phyloP scores from a whole-genome alignment of 139 green algal species.

The Micromonas pusilla region DNA sequence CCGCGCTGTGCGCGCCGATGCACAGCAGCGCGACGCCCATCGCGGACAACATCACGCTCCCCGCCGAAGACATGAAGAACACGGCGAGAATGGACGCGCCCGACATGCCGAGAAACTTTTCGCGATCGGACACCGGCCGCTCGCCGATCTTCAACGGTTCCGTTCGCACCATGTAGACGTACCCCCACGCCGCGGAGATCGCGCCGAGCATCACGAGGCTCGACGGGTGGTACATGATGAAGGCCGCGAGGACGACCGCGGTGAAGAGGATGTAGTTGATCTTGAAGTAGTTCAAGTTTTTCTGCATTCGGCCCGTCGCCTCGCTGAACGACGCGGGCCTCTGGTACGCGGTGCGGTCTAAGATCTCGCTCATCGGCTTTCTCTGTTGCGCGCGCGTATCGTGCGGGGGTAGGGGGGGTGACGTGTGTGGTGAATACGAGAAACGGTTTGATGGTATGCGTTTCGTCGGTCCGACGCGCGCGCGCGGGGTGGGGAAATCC shows the following conservation, averaged over 20 bases:
- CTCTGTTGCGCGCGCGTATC: slow-evolving; percentile 43
- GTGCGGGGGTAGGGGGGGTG: neutral
- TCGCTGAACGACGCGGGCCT: slow-evolving; percentile 67
- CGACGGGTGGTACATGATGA: slow-evolving; percentile 64
- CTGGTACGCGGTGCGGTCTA: slow-evolving; percentile 66
- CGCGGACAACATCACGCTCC: slow-evolving; percentile 73
- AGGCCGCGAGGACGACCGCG: slow-evolving; percentile 49
- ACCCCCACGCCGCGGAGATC: slow-evolving; percentile 69
- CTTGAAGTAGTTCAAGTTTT: slow-evolving; percentile 85
- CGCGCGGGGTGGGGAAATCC: too few relatives aligned
- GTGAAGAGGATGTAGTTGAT: slow-evolving; percentile 84
- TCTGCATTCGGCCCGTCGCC: slow-evolving; percentile 61
- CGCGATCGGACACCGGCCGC: slow-evolving; percentile 50
- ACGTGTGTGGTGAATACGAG: too few relatives aligned
- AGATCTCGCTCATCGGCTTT: slow-evolving; percentile 81
- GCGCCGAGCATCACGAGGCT: slow-evolving; percentile 68
- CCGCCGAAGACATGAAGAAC: slow-evolving; percentile 88
- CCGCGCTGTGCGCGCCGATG: slow-evolving; percentile 64
- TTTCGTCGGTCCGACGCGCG: too few relatives aligned
- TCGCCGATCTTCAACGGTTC: slow-evolving; percentile 67
- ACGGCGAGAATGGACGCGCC: slow-evolving; percentile 66
- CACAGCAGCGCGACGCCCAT: slow-evolving; percentile 21
- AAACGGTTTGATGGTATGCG: too few relatives aligned
- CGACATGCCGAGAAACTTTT: slow-evolving; percentile 75
- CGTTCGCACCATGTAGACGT: slow-evolving; percentile 68